Base-by-base conservation (phyloP, 768 basidiomycete species). In the Cubamyces sp. region DNA sequence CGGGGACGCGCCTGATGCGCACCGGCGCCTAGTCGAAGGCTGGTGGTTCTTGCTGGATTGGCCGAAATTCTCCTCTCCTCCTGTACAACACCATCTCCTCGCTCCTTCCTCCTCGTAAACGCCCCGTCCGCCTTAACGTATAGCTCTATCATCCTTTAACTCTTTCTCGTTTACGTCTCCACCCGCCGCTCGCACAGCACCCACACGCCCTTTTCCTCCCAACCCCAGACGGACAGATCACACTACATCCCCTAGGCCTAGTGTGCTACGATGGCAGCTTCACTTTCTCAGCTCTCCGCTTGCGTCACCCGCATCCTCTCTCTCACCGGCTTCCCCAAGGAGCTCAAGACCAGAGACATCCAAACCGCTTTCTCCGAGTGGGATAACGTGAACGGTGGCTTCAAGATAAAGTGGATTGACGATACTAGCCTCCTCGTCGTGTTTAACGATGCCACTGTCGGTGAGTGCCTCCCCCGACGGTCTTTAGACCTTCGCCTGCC, bases 341-440 rank as follows among this genome's bases (percentile, higher is more conserved):
- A 95, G 78, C 86, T 99, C 70, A 99, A 98, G 81, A 99, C 97
- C 54, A 90, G 94, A 74, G 97, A 99, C 76, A 92, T 99, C 51
- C 95, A 98, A 73, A 73, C 82, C 45, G 91, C 94, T 47, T 97
- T 98, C 75, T 80, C 87, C 52, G 94, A 95, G 47, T 98, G 90
- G 84, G 94, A 97, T 70, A 82, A 78, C 62, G 79, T 87, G 54
- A 85, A 81, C 59, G 97, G 96, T 28, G 97, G 97, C 23, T 97
- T 96, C 81, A 94, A 96, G 83, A 96, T 99, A 74, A 99, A 99
- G 75, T 99, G 97, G 97, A 84, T 87, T 69, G 96, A 99, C 75
- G 97, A 99, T 76, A 94, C 93, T 40, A 96, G 92, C 72, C 90
- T 96, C 42, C 79, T 96, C 69, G 90, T 97, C 68, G 97, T 99